Evolutionary conservation across 257 asterid genomes (phyloP).

Genomic region (Solanum commersonii): DNA sequence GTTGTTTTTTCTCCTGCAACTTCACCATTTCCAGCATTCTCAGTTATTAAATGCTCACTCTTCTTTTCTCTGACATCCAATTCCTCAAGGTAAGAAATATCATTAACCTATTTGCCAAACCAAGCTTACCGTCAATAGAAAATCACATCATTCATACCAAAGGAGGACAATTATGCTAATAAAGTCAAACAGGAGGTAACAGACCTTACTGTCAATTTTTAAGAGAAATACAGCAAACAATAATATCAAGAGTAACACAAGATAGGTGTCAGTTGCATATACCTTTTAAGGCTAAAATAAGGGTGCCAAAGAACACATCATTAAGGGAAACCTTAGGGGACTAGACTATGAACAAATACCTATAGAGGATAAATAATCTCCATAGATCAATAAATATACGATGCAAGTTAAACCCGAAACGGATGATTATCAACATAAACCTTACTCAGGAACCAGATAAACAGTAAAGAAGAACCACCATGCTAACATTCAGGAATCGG

Average conservation of each 20-base stretch:
- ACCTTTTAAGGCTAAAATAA: background rate
- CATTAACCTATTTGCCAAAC: conserved; percentile 45
- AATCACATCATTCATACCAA: background rate
- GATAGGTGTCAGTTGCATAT: background rate
- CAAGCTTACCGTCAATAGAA: background rate
- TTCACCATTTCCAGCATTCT: conserved; percentile 1
- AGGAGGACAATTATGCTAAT: background rate
- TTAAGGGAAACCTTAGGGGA: background rate
- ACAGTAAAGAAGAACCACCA: background rate
- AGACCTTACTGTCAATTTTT: background rate
- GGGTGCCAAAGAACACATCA: background rate
- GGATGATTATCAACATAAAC: background rate
- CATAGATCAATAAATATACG: background rate
- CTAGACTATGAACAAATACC: background rate
- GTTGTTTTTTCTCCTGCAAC: conserved; percentile 1
- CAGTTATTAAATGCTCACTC: conserved; percentile 10
- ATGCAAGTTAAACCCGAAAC: background rate
- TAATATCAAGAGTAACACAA: background rate
- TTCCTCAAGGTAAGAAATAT: conserved; percentile 41
- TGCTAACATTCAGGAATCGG: background rate
- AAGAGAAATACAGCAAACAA: background rate
- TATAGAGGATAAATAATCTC: background rate
- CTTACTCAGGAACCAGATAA: background rate
- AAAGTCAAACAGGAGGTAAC: background rate
- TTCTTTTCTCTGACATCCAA: conserved; percentile 24